Base-by-base conservation (phyloP, 352 stramenopile species). In the Globisporangium orthogonon region DNA sequence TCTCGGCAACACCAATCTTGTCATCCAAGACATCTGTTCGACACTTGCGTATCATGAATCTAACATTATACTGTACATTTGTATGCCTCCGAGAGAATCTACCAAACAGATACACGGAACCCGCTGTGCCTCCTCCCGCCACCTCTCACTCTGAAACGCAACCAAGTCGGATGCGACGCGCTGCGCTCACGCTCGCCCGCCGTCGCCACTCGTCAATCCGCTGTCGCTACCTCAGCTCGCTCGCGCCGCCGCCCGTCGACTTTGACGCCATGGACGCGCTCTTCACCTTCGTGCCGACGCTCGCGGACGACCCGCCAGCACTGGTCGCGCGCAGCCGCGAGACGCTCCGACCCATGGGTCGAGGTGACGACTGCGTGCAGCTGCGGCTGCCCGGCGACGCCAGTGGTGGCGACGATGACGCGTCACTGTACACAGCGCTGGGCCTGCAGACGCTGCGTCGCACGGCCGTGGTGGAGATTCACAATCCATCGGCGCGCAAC, bases 401-500 rank as follows among this genome's bases (percentile, higher is more conserved):
- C 9, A 10, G 3, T 14, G 35, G 10, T 23, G 41, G 13, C 23
- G 41, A 7, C 10, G 2, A 7, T 7, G 41, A n/a, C 41, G 17
- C 41, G 14, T 23, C 41, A 4, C 14, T 23, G 3, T 31, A 46
- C 33, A 60, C 70, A 4, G 60, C 61, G 2, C n/a, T 52, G 0
- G 60, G 56, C 11, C 56, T 73, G 15, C 56, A 61, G 10, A 31
- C 54, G 2, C 62, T 91, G 11, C 37, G 63, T 7, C 76, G 78
- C 48, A 85, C 70, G 31, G 78, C 78, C 4, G 62, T 87, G 31
- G n/a, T 92, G 13, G 76, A 90, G 62, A 73, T 92, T 58, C 68
- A 85, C 61, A 93, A 88, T 57, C 74, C 78, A 40, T 66, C 73
- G 11, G 77, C 74, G 6, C 65, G 81, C 43, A 93, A 92, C 50